Evolutionary conservation across 1,139 yeast species (phyloP).

Genomic region (Ogataea hybrid): DNA sequence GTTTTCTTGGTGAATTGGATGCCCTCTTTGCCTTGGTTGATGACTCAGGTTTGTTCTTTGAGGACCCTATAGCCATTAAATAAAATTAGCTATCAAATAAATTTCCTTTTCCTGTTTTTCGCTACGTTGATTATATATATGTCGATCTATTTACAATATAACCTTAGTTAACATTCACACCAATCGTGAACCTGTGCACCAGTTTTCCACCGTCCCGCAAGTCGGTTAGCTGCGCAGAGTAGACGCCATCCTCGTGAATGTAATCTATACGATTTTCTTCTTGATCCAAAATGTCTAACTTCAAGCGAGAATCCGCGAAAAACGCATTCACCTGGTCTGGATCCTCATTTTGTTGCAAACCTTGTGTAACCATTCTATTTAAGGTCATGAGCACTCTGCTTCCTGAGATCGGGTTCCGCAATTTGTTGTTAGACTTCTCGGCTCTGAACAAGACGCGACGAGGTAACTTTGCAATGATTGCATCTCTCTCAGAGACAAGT

Average conservation of each 20-base stretch:
- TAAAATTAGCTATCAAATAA: not conserved
- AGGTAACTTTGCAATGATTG: conserved; percentile 25
- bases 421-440: conserved; percentile 16
- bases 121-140: not conserved
- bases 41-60: not conserved
- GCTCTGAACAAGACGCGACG: conserved; percentile 25
- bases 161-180: conserved; percentile 12
- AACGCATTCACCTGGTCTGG: conserved; percentile 16
- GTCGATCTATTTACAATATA: conserved; percentile 4
- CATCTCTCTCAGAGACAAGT: conserved; percentile 19
- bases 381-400: conserved; percentile 12
- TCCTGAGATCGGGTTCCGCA: conserved; percentile 19
- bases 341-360: conserved; percentile 12
- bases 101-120: too few relatives aligned
- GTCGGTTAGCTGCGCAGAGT: conserved; percentile 19
- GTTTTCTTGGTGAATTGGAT: not conserved
- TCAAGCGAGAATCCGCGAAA: conserved; percentile 17
- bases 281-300: conserved; percentile 7
- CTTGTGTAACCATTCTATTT: conserved; percentile 9
- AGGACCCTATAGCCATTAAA: not conserved
- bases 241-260: conserved; percentile 22
- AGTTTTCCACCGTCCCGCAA: conserved; percentile 19
- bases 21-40: not conserved
- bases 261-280: conserved; percentile 9
- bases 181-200: conserved; percentile 17